Base-by-base conservation (phyloP, 192 early-diverging fungal species). In the Backusella mclennaniae region DNA sequence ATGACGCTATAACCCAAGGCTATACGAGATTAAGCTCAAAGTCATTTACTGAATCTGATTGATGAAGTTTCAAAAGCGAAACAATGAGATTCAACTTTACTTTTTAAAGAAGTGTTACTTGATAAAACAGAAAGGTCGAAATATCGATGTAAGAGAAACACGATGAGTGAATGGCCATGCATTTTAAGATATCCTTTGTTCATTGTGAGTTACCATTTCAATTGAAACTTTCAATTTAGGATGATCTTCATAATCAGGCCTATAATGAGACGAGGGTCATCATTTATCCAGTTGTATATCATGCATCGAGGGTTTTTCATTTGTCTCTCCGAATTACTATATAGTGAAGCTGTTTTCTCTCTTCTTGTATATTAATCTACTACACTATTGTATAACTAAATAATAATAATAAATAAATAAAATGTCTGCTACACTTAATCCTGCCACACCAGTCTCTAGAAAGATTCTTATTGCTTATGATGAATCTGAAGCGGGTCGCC, bases 391-490 rank as follows among this genome's bases (percentile, higher is more conserved):
- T 26, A 59, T 59, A 59, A 26, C 12, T 63, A 21, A 21, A 11
- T 21, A 56, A 9, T 21, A 56, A 9, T 56, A 63, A 63, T 53
- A 53, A 53, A 53, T 23, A 53, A 42, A 42, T 1, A 49, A 49
- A 17, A 63, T 63, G 56, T 23, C 56, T 29, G 6, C 23, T 59
- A 63, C 9, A 29, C 56, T 63, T 63, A 8, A 9, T 63, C 11
- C 21, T 14, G 56, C 23, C 9, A 6, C 6, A 6, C 4, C 19
- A 14, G 68, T 3, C 4, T 2, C 35, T 6, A 71, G 70, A 71
- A 49, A 26, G 39, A 46, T 71, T 71, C 23, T 71, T 46, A 33
- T 71, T 49, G 14, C 68, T 4, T 39, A 46, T 49, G 70, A 71
- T 71, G 26, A 49, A 19, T 71, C 70, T 5, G 12, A 26, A 23